Evolutionary conservation across 768 basidiomycete genomes (phyloP).

Genomic region (Mrakia blollopis): DNA sequence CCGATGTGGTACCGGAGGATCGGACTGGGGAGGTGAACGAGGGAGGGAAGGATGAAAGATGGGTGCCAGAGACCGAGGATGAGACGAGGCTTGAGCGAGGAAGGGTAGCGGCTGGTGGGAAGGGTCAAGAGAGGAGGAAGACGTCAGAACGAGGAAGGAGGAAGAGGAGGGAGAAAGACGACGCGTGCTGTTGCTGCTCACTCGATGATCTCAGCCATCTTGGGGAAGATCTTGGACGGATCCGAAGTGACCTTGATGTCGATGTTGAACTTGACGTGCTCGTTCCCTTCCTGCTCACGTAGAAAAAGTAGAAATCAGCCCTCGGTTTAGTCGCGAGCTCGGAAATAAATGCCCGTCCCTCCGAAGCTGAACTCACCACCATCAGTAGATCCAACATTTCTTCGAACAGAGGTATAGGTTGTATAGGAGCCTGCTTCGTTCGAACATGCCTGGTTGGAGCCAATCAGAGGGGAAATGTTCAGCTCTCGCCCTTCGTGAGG

Average conservation of each 20-base stretch:
- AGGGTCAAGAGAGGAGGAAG: no score
- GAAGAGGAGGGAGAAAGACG: background rate
- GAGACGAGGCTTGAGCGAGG: conserved; percentile 39
- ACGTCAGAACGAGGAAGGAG: background rate
- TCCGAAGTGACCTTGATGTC: conserved; percentile 43
- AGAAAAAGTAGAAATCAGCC: background rate
- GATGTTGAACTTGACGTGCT: conserved; percentile 44
- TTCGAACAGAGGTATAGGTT: conserved; percentile 45
- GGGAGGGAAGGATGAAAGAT: conserved; percentile 42
- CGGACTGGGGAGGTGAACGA: conserved; percentile 39
- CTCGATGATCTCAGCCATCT: conserved; percentile 43
- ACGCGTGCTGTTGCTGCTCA: conserved; percentile 7
- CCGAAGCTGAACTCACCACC: conserved; percentile 37
- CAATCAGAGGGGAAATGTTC: background rate
- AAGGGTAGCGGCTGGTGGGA: conserved; percentile 12
- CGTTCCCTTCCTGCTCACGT: conserved; percentile 40
- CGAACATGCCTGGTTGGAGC: conserved; percentile 40
- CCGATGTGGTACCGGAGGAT: conserved; percentile 45
- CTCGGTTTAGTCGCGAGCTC: background rate
- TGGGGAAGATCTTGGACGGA: conserved; percentile 39
- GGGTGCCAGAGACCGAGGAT: conserved; percentile 47
- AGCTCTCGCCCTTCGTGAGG: background rate
- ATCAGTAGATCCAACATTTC: conserved; percentile 44
- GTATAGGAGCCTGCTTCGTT: conserved; percentile 43
- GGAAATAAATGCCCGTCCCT: background rate